These are phyloP conservation scores for Skeletonema potamos DNA, from an alignment of 108 stramenopile genomes.

Conservation along the genomic window DNA sequence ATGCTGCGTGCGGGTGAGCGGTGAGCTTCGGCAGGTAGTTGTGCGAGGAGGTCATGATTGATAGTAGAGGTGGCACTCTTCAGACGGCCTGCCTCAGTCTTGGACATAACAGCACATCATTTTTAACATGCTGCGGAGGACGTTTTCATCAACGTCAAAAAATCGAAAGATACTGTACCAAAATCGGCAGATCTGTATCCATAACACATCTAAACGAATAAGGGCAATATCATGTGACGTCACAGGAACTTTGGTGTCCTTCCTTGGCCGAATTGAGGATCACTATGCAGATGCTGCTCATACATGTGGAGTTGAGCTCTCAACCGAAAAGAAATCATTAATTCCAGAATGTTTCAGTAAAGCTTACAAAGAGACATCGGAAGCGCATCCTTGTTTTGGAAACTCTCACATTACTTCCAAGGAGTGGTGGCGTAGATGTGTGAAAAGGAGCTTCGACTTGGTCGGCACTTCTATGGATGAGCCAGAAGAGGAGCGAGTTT, in stretches of 20 bases:
- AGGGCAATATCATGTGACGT: constrained; percentile 73
- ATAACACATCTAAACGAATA: constrained; percentile 19
- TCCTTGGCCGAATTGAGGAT: constrained; percentile 62
- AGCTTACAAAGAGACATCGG: constrained; percentile 55
- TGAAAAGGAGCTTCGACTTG: constrained; percentile 35
- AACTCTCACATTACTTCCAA: constrained; percentile 59
- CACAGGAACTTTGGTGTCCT: constrained; percentile 71
- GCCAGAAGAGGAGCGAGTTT: constrained; percentile 53
- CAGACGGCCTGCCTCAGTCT: no score
- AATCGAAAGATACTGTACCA: neutral
- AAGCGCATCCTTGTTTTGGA: constrained; percentile 65
- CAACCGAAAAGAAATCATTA: constrained; percentile 23
- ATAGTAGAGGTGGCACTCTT: no score
- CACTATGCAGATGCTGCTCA: constrained; percentile 68
- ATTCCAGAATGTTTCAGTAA: constrained; percentile 37
- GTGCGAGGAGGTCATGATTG: no score
- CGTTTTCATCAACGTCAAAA: neutral
- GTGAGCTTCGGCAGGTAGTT: no score
- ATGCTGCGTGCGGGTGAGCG: no score
- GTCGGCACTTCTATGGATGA: constrained; percentile 46
- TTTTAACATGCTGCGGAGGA: no score
- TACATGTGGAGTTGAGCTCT: constrained; percentile 52
- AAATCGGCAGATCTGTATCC: neutral
- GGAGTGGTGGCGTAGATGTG: constrained; percentile 64
- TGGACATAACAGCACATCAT: no score